Evolutionary conservation across 306 rosid species (phyloP).

Genomic region (Leucaena leucocephala): DNA sequence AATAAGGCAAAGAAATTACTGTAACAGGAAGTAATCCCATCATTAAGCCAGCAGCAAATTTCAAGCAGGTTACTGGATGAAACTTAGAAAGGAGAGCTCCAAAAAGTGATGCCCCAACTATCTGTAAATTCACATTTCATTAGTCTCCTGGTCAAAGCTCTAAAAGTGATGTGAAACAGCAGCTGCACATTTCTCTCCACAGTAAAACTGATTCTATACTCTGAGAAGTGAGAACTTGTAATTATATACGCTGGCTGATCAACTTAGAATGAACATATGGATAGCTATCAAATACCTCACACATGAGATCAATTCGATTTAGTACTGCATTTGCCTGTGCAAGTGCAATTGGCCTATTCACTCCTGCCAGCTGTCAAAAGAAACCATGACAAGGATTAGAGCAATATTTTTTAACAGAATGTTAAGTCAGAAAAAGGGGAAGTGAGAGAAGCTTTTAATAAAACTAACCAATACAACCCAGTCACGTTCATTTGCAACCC

Average conservation of each 20-base stretch:
- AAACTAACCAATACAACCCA: conserved; percentile 94
- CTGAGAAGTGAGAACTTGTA: background rate
- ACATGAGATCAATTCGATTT: conserved; percentile 90
- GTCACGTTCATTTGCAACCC: conserved; percentile 96
- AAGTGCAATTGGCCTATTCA: conserved; percentile 95
- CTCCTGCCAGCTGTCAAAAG: conserved; percentile 84
- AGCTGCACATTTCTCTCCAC: conserved; percentile 18
- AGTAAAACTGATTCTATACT: conserved; percentile 20
- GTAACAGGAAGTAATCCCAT: conserved; percentile 42
- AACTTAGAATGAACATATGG: background rate
- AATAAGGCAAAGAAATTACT: background rate
- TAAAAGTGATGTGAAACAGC: conserved; percentile 16
- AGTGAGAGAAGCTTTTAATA: conserved; percentile 31
- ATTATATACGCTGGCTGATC: conserved; percentile 22
- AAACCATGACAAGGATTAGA: conserved; percentile 29
- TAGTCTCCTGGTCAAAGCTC: conserved; percentile 32
- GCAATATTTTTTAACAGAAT: conserved; percentile 23
- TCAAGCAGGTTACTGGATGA: conserved; percentile 88
- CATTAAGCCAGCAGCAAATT: conserved; percentile 79
- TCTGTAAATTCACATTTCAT: conserved; percentile 53
- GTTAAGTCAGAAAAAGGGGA: conserved; percentile 31
- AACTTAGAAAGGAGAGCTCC: conserved; percentile 85
- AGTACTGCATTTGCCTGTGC: conserved; percentile 95
- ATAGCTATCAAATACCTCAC: conserved; percentile 67
- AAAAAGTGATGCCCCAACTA: conserved; percentile 84